Conservation (phyloP, 192 early-diverging fungal species). For the Rhizoclosmatium sp. region DNA sequence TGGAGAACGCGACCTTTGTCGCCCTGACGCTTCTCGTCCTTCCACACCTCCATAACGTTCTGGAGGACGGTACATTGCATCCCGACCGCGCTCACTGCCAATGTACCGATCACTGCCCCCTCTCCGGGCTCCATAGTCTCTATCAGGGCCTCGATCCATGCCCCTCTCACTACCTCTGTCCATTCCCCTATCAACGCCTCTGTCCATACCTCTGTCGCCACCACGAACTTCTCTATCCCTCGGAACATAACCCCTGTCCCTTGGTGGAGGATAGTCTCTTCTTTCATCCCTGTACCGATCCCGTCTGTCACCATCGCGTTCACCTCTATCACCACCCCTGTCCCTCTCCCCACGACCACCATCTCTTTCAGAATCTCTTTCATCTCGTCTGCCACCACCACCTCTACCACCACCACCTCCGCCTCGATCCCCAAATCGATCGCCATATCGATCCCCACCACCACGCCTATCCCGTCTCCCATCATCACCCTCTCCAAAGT, state of each 20-base stretch:
- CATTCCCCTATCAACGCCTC: too few relatives aligned
- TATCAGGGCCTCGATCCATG: too few relatives aligned
- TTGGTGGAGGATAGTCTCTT: too few relatives aligned
- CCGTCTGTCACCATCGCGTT: neutral
- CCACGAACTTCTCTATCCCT: neutral
- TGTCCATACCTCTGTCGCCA: neutral
- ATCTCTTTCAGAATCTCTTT: too few relatives aligned
- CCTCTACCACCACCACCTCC: neutral
- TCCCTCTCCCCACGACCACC: neutral
- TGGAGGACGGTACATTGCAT: too few relatives aligned
- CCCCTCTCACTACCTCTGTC: too few relatives aligned
- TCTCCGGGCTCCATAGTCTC: too few relatives aligned
- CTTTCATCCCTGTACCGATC: neutral
- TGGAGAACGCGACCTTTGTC: too few relatives aligned
- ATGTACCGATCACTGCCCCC: too few relatives aligned
- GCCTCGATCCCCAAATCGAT: neutral
- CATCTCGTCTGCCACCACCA: neutral
- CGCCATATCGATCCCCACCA: neutral
- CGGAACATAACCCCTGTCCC: neutral
- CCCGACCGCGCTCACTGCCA: too few relatives aligned
- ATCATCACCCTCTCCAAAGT: slow-evolving; percentile 38
- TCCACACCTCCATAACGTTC: too few relatives aligned
- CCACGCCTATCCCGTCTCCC: neutral
- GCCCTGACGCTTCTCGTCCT: too few relatives aligned
- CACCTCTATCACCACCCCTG: neutral